Conservation (phyloP, 2,329 filamentous ascomycete species). For the Aplosporella prunicola region DNA sequence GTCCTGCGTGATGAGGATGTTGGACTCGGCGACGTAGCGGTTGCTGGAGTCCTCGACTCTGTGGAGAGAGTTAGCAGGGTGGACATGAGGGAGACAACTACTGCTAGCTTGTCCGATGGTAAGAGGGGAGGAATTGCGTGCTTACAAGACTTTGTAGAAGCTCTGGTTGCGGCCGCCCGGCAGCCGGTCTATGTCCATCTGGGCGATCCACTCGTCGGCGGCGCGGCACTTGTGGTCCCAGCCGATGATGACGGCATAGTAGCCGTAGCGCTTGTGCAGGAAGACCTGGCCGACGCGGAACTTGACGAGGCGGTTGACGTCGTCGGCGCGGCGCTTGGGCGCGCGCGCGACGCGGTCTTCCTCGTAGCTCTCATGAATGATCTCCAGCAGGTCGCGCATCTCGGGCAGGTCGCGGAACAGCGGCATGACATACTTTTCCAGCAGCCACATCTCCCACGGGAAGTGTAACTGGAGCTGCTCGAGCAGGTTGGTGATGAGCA, state of each 20-base stretch:
- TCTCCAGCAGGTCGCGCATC: constrained; percentile 46
- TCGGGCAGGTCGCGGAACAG: constrained; percentile 45
- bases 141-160: constrained; percentile 84
- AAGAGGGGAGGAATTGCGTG: constrained; percentile 19
- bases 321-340: constrained; percentile 30
- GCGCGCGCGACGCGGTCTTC: constrained; percentile 40
- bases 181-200: constrained; percentile 53
- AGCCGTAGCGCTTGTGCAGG: constrained; percentile 68
- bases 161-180: constrained; percentile 54
- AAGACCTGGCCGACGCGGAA: constrained; percentile 67
- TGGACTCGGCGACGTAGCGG: constrained; percentile 72
- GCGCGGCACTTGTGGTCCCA: constrained; percentile 60
- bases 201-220: constrained; percentile 53
- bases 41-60: constrained; percentile 59
- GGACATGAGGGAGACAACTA: constrained; percentile 11
- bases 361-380: constrained; percentile 36
- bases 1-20: constrained; percentile 46
- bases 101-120: too few species aligned
- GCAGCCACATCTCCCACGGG: constrained; percentile 61
- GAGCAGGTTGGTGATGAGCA: constrained; percentile 55
- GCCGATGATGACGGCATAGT: constrained; percentile 75
- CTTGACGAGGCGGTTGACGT: constrained; percentile 15
- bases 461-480: constrained; percentile 56
- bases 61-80: not conserved
- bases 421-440: constrained; percentile 59